Evolutionary conservation across 176 grass and related monocot genomes (phyloP), one percentile per base, ranked within the genome.

Genomic region (Rhynchospora breviuscula): DNA sequence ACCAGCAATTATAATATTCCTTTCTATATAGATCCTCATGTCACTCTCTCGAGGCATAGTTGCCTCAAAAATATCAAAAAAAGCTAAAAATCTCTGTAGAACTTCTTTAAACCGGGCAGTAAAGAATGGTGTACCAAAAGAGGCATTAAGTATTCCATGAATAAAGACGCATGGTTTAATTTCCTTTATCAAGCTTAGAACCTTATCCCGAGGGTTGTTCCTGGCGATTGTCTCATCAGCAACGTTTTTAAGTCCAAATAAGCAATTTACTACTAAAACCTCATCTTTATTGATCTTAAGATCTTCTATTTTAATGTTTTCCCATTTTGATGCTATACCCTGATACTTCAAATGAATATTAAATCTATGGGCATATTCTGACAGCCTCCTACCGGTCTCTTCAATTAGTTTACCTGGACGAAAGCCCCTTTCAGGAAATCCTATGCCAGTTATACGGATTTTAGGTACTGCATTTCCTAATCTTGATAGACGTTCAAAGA

Each of bases 311-410:
- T 8, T n/a, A n/a, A 92, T 87, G 26, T 71, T 71, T 80, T 92
- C 93, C 90, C 86, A 95, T 85, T 63, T 69, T 2, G 86, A 95
- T 79, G 85, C 15, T 8, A 95, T 86, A 13, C 88, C 93, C 46
- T 90, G 84, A 66, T 92, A 95, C 64, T 90, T 48, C 33, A 95
- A 90, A 46, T 51, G 84, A 56, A 95, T 75, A 13, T 90, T 49
- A 78, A 92, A 95, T 85, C 85, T 89, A 54, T 87, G 8, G 84
- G 90, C 93, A 78, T 95, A 95, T 72, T 89, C 79, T 48, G 71
- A 86, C 79, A 95, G 82, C 53, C 82, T 22, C 7, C 76, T 79
- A n/a, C 93, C 93, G 13, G 90, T 87, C 33, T 83, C 86, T 8
- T 95, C 88, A 17, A 95, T 87, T 67, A 40, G 63, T 79, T 88